Base-by-base conservation (phyloP, 306 rosid species). In the Dalbergia cultrata region DNA sequence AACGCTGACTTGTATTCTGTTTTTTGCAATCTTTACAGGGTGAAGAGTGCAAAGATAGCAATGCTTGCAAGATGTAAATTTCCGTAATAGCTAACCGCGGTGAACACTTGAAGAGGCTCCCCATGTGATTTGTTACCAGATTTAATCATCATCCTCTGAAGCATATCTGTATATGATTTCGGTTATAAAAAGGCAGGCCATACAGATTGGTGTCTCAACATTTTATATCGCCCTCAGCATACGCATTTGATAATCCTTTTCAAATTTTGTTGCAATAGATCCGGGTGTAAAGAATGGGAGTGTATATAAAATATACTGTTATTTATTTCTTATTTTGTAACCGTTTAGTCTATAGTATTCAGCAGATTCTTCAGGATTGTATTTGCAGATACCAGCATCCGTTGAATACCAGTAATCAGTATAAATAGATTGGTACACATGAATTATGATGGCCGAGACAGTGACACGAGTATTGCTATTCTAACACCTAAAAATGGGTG, bases 31-130 rank as follows among this genome's bases (percentile, higher is more conserved):
- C 63, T 33, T 26, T 58, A 33, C 93, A 95, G 96, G 89, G 74
- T 74, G 92, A 90, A 88, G 84, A 61, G 71, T 95, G 97, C 74
- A 90, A 85, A 37, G 94, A 91, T 60, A 83, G 17, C 80, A 83
- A 83, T 58, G 76, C 90, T 82, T 93, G 96, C 86, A 87, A 87
- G 84, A 87, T 86, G 91, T 87, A 81, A 87, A 83, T 58, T 77
- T 63, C 70, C 73, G 8, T 6, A 47, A 50, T 65, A 67, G 63
- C 65, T 11, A 17, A 71, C 62, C 18, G 52, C 34, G 76, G 70
- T 19, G 67, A 37, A 65, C 18, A 61, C 22, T 57, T 71, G 70
- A 31, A 18, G 77, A 68, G 66, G 69, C 64, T 74, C 3, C 6
- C 19, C 17, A 75, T 26, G 34, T 47, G 35, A 31, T 66, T 45